These are phyloP conservation scores for Pythium monospermum DNA, from an alignment of 352 stramenopile species.

Conservation along the genomic window DNA sequence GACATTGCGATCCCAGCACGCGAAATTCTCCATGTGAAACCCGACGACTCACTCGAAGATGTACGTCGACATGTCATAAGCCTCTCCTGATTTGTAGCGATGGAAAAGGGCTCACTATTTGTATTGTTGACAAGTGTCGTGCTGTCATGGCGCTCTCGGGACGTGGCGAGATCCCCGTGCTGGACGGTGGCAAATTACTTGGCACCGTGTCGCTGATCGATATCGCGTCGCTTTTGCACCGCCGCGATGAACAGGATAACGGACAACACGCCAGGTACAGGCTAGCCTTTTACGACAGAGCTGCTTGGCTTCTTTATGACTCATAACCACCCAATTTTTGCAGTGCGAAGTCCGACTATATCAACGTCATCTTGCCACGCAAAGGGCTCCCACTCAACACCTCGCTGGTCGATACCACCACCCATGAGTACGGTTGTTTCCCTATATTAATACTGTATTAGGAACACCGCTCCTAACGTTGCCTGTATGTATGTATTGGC, in stretches of 20 bases:
- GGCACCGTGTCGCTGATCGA: conserved; percentile 78
- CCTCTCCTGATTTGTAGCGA: not conserved
- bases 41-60: conserved; percentile 65
- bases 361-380: conserved; percentile 80
- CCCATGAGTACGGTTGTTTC: conserved; percentile 20
- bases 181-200: conserved; percentile 62
- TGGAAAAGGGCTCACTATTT: not conserved
- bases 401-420: conserved; percentile 21
- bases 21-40: conserved; percentile 75
- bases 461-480: too few relatives aligned
- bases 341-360: conserved; percentile 88
- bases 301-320: not conserved
- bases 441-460: not conserved
- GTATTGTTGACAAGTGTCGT: conserved; percentile 42
- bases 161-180: conserved; percentile 57
- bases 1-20: conserved; percentile 61
- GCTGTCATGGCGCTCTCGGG: conserved; percentile 73
- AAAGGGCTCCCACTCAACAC: conserved; percentile 76
- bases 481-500: not conserved
- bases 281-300: not conserved
- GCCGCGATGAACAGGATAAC: conserved; percentile 46
- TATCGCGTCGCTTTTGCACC: conserved; percentile 70
- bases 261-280: conserved; percentile 43
- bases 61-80: conserved; percentile 24
- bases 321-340: conserved; percentile 14